Evolutionary conservation across 257 asterid species (phyloP), one percentile per base, ranked within the genome.

Genomic region (Capsicum baccatum): DNA sequence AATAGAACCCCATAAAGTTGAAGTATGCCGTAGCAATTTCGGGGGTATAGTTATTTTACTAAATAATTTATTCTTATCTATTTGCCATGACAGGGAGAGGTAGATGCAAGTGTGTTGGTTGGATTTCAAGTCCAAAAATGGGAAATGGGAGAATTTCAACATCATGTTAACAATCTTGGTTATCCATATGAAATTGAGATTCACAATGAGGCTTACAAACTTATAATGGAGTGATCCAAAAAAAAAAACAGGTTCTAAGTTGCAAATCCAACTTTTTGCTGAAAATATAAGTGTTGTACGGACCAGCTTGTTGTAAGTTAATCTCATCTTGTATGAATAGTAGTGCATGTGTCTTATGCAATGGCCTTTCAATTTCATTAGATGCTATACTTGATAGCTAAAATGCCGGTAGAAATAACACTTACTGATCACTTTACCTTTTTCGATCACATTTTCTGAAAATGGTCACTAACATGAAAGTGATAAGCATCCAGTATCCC

Each of bases 41-140:
- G 33, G 33, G 33, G 33, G 33, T 26, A 26, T 26, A 26, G 33
- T 26, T 26, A 26, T 26, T 26, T 26, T 26, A 26, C 33, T 26
- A 26, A 26, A 26, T 26, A 26, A 26, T 39, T 39, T 39, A 39
- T 39, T 39, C 44, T 39, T 39, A 39, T 39, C 44, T 2, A 6
- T 66, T 47, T 21, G 54, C 69, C 79, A 47, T 80, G 69, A 50
- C n/a, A 94, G 99, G 98, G 98, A 59, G 98, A 91, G 84, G 86
- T 94, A 4, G 97, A 94, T 37, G 99, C 98, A 82, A 96, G 90
- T 83, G 97, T 94, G 89, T 85, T 96, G 58, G 97, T 96, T 58
- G 97, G 97, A 60, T 92, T 96, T 86, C 99, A 94, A 91, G 94
- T 96, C 62, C 86, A 94, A 63, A 64, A n/a, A 52, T 14, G 62